Conservation (phyloP, 2,329 filamentous ascomycete species). For the Nemania serpens region DNA sequence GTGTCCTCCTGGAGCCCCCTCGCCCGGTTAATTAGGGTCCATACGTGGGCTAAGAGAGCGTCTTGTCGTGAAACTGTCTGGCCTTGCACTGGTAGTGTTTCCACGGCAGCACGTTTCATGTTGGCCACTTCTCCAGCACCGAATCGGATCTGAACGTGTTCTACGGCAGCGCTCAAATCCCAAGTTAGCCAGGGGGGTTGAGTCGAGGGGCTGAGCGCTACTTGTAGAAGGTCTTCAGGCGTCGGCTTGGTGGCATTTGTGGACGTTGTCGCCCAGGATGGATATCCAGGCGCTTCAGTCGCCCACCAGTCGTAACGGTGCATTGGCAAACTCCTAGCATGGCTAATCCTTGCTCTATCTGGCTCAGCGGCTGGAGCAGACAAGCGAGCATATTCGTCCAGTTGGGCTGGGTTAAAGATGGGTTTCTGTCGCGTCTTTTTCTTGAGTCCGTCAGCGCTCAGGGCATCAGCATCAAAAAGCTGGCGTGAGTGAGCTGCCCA, state of each 20-base stretch:
- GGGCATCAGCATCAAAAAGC: conserved; percentile 7
- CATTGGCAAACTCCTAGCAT: conserved; percentile 47
- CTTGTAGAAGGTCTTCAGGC: conserved; percentile 26
- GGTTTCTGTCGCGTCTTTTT: neutral
- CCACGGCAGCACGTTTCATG: conserved; percentile 39
- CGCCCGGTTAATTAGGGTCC: conserved; percentile 50
- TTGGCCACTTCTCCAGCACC: conserved; percentile 40
- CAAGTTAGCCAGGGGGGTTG: conserved; percentile 49
- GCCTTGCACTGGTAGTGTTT: conserved; percentile 19
- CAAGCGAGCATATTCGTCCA: conserved; percentile 45
- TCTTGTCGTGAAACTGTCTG: conserved; percentile 47
- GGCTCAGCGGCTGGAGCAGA: conserved; percentile 31
- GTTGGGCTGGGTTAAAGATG: conserved; percentile 46
- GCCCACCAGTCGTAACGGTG: conserved; percentile 56
- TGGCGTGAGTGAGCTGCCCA: conserved; percentile 45
- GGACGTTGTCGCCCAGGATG: conserved; percentile 33
- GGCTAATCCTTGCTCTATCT: conserved; percentile 35
- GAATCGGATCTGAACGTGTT: conserved; percentile 46
- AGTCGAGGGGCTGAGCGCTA: conserved; percentile 38
- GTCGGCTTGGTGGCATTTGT: conserved; percentile 38
- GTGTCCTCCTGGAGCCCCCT: conserved; percentile 36
- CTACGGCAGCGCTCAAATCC: conserved; percentile 44
- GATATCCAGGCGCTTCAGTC: conserved; percentile 39
- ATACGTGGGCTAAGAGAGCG: conserved; percentile 52
- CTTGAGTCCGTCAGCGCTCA: neutral